phyloP scores from a whole-genome alignment of 2,329 filamentous ascomycete genomes.

The Talaromyces piceae region DNA sequence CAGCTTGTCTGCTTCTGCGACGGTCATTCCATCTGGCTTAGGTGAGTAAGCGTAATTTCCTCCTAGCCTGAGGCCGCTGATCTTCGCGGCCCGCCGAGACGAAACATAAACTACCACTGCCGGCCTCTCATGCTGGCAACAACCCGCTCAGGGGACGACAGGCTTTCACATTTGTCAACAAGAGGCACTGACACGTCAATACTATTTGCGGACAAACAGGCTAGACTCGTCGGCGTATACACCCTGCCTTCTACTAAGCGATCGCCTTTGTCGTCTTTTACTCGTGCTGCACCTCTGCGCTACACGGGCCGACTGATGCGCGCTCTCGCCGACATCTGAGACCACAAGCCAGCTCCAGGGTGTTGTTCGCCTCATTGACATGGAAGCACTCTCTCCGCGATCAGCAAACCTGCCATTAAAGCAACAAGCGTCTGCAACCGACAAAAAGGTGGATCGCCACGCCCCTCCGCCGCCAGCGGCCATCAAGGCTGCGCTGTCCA shows the following conservation, averaged over 20 bases:
- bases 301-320: neutral
- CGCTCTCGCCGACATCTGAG: neutral
- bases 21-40: neutral
- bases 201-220: neutral
- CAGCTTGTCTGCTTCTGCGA: neutral
- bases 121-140: neutral
- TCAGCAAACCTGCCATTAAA: slow-evolving; percentile 41
- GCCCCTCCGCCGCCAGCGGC: slow-evolving; percentile 16
- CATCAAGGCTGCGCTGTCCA: slow-evolving; percentile 28
- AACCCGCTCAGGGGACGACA: neutral
- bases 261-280: neutral
- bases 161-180: neutral
- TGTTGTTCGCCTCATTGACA: slow-evolving; percentile 18
- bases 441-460: slow-evolving; percentile 32
- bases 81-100: slow-evolving; percentile 8
- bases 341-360: neutral
- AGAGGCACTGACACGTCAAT: neutral
- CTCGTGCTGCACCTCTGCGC: neutral
- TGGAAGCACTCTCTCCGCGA: slow-evolving; percentile 44
- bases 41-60: neutral
- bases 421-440: slow-evolving; percentile 33
- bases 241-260: no score
- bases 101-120: slow-evolving; percentile 1
- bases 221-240: neutral
- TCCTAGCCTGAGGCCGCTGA: slow-evolving; percentile 10